Conservation (phyloP, 305 asterid species). For the Fraxinus ornus region DNA sequence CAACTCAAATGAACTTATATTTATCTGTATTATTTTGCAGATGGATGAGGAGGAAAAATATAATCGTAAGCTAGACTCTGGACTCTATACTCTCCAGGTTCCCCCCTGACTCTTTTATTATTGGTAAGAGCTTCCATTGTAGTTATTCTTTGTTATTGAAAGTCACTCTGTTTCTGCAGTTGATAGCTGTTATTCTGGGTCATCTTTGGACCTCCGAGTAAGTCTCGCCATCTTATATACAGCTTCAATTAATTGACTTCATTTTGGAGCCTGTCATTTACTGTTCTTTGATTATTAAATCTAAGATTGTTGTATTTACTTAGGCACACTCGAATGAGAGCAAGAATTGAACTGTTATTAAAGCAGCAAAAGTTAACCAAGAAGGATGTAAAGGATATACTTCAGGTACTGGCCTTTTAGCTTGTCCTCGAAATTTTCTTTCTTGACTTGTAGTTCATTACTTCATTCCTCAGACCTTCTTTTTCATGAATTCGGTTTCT, state of each 20-base stretch:
- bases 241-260: slow-evolving; percentile 3
- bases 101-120: neutral
- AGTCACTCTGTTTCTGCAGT: slow-evolving; percentile 49
- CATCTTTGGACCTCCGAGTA: slow-evolving; percentile 99
- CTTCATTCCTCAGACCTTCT: neutral
- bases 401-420: slow-evolving; percentile 60
- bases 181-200: slow-evolving; percentile 85
- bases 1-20: slow-evolving; percentile 3
- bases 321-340: slow-evolving; percentile 82
- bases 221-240: slow-evolving; percentile 34
- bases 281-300: slow-evolving; percentile 13
- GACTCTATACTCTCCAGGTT: slow-evolving; percentile 57
- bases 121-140: neutral
- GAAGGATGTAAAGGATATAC: slow-evolving; percentile 77
- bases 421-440: slow-evolving; percentile 19
- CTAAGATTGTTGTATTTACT: slow-evolving; percentile 7
- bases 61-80: slow-evolving; percentile 76
- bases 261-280: slow-evolving; percentile 6
- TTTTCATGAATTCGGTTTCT: slow-evolving; percentile 14
- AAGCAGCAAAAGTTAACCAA: slow-evolving; percentile 88
- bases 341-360: slow-evolving; percentile 79
- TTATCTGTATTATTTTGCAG: slow-evolving; percentile 41
- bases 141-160: slow-evolving; percentile 5
- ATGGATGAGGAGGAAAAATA: slow-evolving; percentile 93
- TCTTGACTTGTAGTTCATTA: neutral